phyloP scores from a whole-genome alignment of 2,329 filamentous ascomycete genomes.

The Akanthomyces dipterigenus region DNA sequence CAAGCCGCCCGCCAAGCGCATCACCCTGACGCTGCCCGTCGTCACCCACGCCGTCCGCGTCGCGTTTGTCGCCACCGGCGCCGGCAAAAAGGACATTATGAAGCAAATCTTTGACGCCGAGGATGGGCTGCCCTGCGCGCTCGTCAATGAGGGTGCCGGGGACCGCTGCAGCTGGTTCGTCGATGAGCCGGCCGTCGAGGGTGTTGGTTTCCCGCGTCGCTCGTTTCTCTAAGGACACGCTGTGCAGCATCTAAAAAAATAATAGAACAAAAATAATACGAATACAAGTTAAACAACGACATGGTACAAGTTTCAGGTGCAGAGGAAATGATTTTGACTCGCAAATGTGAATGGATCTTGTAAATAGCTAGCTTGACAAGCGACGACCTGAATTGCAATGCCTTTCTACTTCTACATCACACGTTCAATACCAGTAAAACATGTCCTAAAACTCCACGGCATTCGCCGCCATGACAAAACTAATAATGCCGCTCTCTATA shows the following conservation, averaged over 20 bases:
- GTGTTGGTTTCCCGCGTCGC: slow-evolving; percentile 73
- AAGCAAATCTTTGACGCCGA: slow-evolving; percentile 84
- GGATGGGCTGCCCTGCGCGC: slow-evolving; percentile 71
- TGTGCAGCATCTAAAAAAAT: background rate
- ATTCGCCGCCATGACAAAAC: background rate
- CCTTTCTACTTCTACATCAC: too few relatives aligned
- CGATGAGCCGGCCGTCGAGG: slow-evolving; percentile 77
- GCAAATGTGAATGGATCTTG: too few relatives aligned
- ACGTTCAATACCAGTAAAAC: background rate
- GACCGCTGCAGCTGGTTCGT: slow-evolving; percentile 95
- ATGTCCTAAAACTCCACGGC: background rate
- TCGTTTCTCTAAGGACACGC: slow-evolving; percentile 45
- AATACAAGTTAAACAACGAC: background rate
- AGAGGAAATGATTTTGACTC: too few relatives aligned
- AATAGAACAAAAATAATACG: background rate
- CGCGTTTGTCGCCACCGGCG: slow-evolving; percentile 87
- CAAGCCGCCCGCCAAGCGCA: slow-evolving; percentile 84
- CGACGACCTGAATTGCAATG: too few relatives aligned
- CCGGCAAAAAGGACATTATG: slow-evolving; percentile 82
- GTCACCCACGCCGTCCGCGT: slow-evolving; percentile 80
- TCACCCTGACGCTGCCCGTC: slow-evolving; percentile 88
- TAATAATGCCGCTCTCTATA: background rate
- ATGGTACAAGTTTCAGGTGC: too few relatives aligned
- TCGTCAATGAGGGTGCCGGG: slow-evolving; percentile 78
- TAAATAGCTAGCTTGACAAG: too few relatives aligned